A percentile compares a stretch with the other conserved stretches of the same genome.
Conservation (phyloP, 2,329 filamentous ascomycete species). For the Daldinia sp. region DNA sequence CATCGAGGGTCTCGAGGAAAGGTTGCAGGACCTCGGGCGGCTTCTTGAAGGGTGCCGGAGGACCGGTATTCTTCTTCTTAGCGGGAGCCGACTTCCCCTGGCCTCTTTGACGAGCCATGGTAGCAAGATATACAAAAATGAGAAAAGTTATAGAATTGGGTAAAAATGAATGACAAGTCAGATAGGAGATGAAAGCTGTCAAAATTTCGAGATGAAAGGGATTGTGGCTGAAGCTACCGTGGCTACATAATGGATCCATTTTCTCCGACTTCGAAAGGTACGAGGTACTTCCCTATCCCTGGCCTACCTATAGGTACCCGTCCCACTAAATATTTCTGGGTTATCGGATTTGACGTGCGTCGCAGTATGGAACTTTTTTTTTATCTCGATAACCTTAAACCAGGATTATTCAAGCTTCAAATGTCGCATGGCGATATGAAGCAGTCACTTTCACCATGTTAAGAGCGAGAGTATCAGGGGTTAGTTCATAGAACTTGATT, state of each 20-base stretch:
- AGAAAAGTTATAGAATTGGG: neutral
- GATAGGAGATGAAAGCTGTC: conserved; percentile 14
- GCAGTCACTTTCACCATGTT: conserved; percentile 42
- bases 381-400: neutral
- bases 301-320: neutral
- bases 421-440: conserved; percentile 36
- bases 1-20: conserved; percentile 72
- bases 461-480: conserved; percentile 43
- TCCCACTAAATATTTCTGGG: conserved; percentile 21
- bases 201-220: conserved; percentile 19
- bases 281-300: no score
- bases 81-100: conserved; percentile 37
- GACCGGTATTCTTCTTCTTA: conserved; percentile 47
- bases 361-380: conserved; percentile 17
- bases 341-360: conserved; percentile 10
- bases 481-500: conserved; percentile 23
- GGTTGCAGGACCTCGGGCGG: conserved; percentile 69
- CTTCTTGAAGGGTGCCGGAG: conserved; percentile 72
- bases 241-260: neutral
- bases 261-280: no score
- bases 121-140: conserved; percentile 1
- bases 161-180: neutral
- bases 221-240: conserved; percentile 39
- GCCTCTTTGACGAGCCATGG: conserved; percentile 44
- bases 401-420: conserved; percentile 21